phyloP scores from a whole-genome alignment of 176 grass and related monocot species.

The Ensete glaucum region DNA sequence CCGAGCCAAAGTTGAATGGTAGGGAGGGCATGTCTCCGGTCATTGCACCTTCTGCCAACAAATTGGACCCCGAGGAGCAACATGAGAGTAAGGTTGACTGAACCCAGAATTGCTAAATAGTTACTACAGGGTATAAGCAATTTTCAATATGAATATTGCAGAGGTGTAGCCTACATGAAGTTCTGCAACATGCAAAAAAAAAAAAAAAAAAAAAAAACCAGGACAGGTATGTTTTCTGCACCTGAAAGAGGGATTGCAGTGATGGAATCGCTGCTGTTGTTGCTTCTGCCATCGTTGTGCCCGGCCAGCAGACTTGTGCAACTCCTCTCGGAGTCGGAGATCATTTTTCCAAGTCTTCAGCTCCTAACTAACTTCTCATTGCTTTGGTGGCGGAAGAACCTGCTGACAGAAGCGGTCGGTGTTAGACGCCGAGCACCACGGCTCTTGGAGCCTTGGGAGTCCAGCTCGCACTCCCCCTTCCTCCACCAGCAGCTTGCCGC shows the following conservation, averaged over 20 bases:
- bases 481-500: slow-evolving; percentile 29
- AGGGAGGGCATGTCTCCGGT: slow-evolving; percentile 21
- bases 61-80: not conserved
- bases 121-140: not conserved
- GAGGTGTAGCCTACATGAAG: not conserved
- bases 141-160: not conserved
- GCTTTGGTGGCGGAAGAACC: slow-evolving; percentile 15
- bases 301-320: slow-evolving; percentile 67
- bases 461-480: slow-evolving; percentile 35
- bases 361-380: no score
- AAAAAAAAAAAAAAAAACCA: not conserved
- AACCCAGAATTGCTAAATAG: not conserved
- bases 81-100: not conserved
- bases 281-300: slow-evolving; percentile 82
- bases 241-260: slow-evolving; percentile 30
- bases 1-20: slow-evolving; percentile 27
- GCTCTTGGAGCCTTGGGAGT: slow-evolving; percentile 64
- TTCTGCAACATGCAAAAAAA: not conserved
- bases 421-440: slow-evolving; percentile 59
- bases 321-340: slow-evolving; percentile 60
- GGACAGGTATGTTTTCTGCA: not conserved
- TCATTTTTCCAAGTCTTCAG: no score
- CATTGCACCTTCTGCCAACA: slow-evolving; percentile 28
- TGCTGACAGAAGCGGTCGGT: slow-evolving; percentile 83
- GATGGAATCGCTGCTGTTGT: slow-evolving; percentile 64